These are phyloP conservation scores for Debaryomycetaceae sp. DNA, from an alignment of 1,139 yeast species.

Conservation along the genomic window DNA sequence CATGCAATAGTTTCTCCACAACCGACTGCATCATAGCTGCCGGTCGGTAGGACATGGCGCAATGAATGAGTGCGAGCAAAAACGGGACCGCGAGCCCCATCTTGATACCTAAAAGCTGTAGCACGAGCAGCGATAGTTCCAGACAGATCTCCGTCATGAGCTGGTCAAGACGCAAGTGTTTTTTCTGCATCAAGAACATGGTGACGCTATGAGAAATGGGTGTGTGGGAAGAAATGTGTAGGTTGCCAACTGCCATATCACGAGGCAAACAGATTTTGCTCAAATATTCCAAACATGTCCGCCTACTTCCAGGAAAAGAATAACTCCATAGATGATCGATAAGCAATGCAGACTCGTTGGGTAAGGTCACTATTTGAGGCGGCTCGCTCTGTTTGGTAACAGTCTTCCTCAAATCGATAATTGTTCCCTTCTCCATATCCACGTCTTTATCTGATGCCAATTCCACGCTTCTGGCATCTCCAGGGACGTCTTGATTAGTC, in stretches of 20 bases:
- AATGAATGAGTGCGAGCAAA: conserved; percentile 40
- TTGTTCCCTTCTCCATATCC: conserved; percentile 1
- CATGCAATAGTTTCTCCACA: conserved; percentile 10
- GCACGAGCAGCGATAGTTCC: conserved; percentile 25
- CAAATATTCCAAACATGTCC: conserved; percentile 40
- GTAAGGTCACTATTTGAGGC: conserved; percentile 12
- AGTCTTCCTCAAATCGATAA: conserved; percentile 2
- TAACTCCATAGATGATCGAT: conserved; percentile 27
- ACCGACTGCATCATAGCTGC: conserved; percentile 37
- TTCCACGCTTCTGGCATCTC: not conserved
- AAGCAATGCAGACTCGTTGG: conserved; percentile 24
- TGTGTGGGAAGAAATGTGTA: conserved; percentile 17
- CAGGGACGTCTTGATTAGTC: not conserved
- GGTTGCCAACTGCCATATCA: conserved; percentile 18
- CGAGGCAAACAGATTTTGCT: conserved; percentile 33
- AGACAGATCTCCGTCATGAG: conserved; percentile 29
- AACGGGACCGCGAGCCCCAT: conserved; percentile 39
- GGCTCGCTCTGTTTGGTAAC: conserved; percentile 2
- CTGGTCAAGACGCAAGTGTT: conserved; percentile 33
- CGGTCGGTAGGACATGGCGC: conserved; percentile 44
- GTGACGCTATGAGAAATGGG: conserved; percentile 23
- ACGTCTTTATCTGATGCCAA: not conserved
- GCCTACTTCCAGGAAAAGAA: conserved; percentile 38
- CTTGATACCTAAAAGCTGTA: conserved; percentile 13
- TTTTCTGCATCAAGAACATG: conserved; percentile 29